Percentiles rank a stretch among this genome's conserved stretches.
Evolutionary conservation across 768 basidiomycete species (phyloP).

Genomic region (Boletus pseudo-olivaceus): DNA sequence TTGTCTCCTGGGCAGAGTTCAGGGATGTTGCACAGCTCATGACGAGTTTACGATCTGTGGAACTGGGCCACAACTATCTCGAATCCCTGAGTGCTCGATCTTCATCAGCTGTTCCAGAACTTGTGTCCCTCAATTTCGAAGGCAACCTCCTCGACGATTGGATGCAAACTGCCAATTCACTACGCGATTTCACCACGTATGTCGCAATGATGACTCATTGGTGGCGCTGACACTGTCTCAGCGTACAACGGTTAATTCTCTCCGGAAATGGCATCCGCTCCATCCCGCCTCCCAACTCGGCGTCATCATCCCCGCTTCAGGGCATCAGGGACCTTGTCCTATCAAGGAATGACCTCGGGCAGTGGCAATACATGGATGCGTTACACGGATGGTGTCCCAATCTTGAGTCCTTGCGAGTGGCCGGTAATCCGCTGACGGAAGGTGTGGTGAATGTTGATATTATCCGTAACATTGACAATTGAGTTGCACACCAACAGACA

Average conservation of each 20-base stretch:
- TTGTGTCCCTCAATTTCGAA: slow-evolving; percentile 67
- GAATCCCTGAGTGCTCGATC: slow-evolving; percentile 26
- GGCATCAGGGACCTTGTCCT: slow-evolving; percentile 58
- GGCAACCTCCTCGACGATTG: slow-evolving; percentile 61
- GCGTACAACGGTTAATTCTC: slow-evolving; percentile 64
- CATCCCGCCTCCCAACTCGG: slow-evolving; percentile 38
- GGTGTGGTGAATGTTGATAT: slow-evolving; percentile 33
- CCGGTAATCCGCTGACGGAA: slow-evolving; percentile 61
- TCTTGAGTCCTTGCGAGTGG: slow-evolving; percentile 57
- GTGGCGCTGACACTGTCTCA: slow-evolving; percentile 14
- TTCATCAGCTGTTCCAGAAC: slow-evolving; percentile 17
- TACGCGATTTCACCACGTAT: slow-evolving; percentile 47
- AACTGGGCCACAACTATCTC: slow-evolving; percentile 71
- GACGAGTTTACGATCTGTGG: slow-evolving; percentile 52
- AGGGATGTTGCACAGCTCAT: slow-evolving; percentile 46
- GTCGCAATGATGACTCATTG: background rate
- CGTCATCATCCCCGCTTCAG: slow-evolving; percentile 27
- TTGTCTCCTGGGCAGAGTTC: slow-evolving; percentile 71
- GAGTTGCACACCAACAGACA: slow-evolving; percentile 29
- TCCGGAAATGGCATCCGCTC: slow-evolving; percentile 54
- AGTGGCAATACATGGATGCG: slow-evolving; percentile 65
- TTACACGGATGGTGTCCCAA: slow-evolving; percentile 66
- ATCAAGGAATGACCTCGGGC: slow-evolving; percentile 52
- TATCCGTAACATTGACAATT: background rate
- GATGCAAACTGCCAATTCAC: slow-evolving; percentile 43